Evolutionary conservation across 257 asterid species (phyloP).

Genomic region (Paraleonurus japonicus): DNA sequence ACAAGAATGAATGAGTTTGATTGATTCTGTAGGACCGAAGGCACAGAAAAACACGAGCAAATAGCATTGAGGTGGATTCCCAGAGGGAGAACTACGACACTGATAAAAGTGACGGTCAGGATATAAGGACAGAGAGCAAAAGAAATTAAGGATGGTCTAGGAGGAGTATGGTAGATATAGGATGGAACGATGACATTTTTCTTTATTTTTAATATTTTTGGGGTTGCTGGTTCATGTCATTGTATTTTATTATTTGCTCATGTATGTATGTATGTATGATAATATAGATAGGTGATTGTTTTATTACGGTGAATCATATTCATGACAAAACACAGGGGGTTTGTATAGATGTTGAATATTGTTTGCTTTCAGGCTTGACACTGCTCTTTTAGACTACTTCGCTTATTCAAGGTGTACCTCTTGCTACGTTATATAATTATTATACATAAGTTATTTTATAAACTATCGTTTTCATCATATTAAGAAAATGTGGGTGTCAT

Average conservation of each 20-base stretch:
- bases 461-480: too few relatives aligned
- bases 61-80: conserved; percentile 60
- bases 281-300: conserved; percentile 31
- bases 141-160: conserved; percentile 29
- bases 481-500: too few relatives aligned
- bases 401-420: too few relatives aligned
- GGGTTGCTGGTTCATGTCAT: conserved; percentile 22
- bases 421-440: too few relatives aligned
- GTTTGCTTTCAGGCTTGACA: too few relatives aligned
- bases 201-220: neutral
- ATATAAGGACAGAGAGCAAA: conserved; percentile 41
- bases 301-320: too few relatives aligned
- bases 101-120: conserved; percentile 77
- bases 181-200: conserved; percentile 18
- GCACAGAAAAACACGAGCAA: conserved; percentile 66
- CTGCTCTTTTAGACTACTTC: too few relatives aligned
- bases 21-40: conserved; percentile 67
- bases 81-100: conserved; percentile 62
- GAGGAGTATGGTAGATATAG: conserved; percentile 24
- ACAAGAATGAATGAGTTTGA: neutral
- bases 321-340: conserved; percentile 9
- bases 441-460: too few relatives aligned
- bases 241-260: conserved; percentile 21
- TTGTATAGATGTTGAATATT: conserved; percentile 27
- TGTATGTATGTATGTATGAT: conserved; percentile 12